These are phyloP conservation scores for Filobasidium floriforme DNA, from an alignment of 768 basidiomycete species.

Conservation along the genomic window DNA sequence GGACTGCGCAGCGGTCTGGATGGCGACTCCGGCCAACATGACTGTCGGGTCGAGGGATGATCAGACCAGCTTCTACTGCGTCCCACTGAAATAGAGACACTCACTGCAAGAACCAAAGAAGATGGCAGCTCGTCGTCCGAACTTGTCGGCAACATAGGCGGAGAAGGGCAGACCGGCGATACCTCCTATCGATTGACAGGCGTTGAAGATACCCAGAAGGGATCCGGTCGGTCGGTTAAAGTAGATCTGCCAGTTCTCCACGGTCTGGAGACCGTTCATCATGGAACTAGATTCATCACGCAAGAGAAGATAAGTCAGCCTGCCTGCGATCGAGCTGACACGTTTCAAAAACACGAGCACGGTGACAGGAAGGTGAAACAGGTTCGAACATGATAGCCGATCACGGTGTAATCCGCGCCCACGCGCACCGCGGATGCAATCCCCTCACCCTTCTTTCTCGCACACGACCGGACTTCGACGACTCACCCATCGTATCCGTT, in stretches of 20 bases:
- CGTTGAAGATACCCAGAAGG: slow-evolving; percentile 51
- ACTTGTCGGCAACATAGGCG: slow-evolving; percentile 55
- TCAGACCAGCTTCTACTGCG: too few relatives aligned
- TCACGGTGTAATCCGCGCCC: background rate
- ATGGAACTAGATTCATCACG: slow-evolving; percentile 16
- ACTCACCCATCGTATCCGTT: slow-evolving; percentile 57
- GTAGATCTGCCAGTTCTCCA: slow-evolving; percentile 58
- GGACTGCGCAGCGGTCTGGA: slow-evolving; percentile 22
- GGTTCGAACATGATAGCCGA: background rate
- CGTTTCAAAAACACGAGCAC: too few relatives aligned
- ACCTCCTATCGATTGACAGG: slow-evolving; percentile 59
- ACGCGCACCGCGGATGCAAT: slow-evolving; percentile 4
- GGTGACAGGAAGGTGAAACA: background rate
- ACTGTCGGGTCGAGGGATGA: too few relatives aligned
- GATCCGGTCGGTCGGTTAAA: slow-evolving; percentile 51
- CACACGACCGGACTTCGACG: too few relatives aligned
- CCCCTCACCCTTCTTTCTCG: slow-evolving; percentile 49
- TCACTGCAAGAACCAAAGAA: slow-evolving; percentile 50
- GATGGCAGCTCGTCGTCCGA: slow-evolving; percentile 58
- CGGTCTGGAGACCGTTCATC: slow-evolving; percentile 56
- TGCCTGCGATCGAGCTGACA: too few relatives aligned
- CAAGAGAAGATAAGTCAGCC: background rate
- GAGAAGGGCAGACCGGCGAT: slow-evolving; percentile 55
- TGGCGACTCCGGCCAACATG: slow-evolving; percentile 59
- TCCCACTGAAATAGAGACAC: too few relatives aligned